Conservation (phyloP, 169 alveolate species). For the Blepharisma undulans region DNA sequence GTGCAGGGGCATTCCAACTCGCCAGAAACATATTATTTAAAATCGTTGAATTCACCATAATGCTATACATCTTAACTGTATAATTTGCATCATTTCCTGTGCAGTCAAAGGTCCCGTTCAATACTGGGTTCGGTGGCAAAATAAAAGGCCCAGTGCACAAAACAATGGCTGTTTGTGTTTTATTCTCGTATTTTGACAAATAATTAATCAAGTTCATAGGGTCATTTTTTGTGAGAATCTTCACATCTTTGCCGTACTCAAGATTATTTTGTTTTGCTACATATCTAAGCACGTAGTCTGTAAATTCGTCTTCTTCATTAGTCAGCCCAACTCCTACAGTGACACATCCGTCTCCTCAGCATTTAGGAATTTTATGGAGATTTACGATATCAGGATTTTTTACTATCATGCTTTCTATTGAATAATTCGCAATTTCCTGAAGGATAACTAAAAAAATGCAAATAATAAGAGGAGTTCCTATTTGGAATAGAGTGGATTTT, state of each 20-base stretch:
- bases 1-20: not conserved
- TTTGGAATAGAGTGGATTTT: slow-evolving; percentile 12
- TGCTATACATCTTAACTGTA: not conserved
- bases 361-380: slow-evolving; percentile 4
- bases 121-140: not conserved
- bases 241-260: not conserved
- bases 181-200: not conserved
- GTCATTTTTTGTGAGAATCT: not conserved
- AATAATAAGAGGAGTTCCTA: slow-evolving; percentile 15
- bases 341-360: slow-evolving; percentile 4
- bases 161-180: slow-evolving; percentile 1
- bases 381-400: not conserved
- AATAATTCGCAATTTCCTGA: not conserved
- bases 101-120: slow-evolving; percentile 18
- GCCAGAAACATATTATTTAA: not conserved
- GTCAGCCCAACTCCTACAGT: slow-evolving; percentile 27
- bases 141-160: slow-evolving; percentile 26
- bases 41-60: not conserved
- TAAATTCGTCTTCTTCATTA: not conserved
- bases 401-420: not conserved
- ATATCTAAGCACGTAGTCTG: slow-evolving; percentile 23
- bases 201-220: not conserved
- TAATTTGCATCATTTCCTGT: not conserved
- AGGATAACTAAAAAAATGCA: not conserved
- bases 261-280: not conserved